These are phyloP conservation scores for Pseudozyma sp. DNA, from an alignment of 1,284 basidiomycete genomes.

Conservation along the genomic window DNA sequence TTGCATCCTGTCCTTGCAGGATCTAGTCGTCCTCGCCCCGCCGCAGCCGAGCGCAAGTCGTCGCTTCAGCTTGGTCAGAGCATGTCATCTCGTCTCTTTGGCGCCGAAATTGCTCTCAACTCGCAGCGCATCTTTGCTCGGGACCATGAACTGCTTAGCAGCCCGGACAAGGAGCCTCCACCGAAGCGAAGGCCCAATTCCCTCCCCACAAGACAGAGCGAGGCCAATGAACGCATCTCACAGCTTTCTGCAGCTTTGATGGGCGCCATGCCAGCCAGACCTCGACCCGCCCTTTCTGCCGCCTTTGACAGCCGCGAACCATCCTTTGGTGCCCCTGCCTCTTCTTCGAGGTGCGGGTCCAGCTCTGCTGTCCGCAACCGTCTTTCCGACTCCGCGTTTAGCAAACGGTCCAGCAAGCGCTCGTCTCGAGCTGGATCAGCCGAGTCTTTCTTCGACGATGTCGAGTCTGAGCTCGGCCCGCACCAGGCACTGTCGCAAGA, in stretches of 20 bases:
- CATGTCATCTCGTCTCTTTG: slow-evolving; percentile 55
- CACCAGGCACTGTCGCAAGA: slow-evolving; percentile 5
- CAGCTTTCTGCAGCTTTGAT: slow-evolving; percentile 36
- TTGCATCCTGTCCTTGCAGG: slow-evolving; percentile 34
- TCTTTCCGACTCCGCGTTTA: slow-evolving; percentile 21
- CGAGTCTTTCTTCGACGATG: slow-evolving; percentile 42
- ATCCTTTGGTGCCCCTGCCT: slow-evolving; percentile 23
- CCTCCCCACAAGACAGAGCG: slow-evolving; percentile 44
- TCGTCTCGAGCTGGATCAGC: slow-evolving; percentile 34
- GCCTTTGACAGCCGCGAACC: slow-evolving; percentile 23
- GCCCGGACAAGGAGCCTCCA: slow-evolving; percentile 59
- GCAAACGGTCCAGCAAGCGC: slow-evolving; percentile 20
- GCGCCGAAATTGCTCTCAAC: slow-evolving; percentile 60
- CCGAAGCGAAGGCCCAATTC: slow-evolving; percentile 56
- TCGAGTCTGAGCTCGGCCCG: slow-evolving; percentile 34
- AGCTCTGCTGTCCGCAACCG: slow-evolving; percentile 29
- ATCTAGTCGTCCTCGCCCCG: slow-evolving; percentile 20
- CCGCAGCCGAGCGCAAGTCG: slow-evolving; percentile 31
- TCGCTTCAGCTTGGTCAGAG: slow-evolving; percentile 26
- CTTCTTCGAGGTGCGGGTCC: slow-evolving; percentile 23
- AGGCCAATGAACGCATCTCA: slow-evolving; percentile 35
- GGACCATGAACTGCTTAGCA: slow-evolving; percentile 39
- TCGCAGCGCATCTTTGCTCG: slow-evolving; percentile 29
- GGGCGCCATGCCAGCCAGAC: slow-evolving; percentile 20
- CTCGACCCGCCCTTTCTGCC: slow-evolving; percentile 29